phyloP scores from a whole-genome alignment of 768 basidiomycete genomes.

The Tricholoma hemisulphureum region DNA sequence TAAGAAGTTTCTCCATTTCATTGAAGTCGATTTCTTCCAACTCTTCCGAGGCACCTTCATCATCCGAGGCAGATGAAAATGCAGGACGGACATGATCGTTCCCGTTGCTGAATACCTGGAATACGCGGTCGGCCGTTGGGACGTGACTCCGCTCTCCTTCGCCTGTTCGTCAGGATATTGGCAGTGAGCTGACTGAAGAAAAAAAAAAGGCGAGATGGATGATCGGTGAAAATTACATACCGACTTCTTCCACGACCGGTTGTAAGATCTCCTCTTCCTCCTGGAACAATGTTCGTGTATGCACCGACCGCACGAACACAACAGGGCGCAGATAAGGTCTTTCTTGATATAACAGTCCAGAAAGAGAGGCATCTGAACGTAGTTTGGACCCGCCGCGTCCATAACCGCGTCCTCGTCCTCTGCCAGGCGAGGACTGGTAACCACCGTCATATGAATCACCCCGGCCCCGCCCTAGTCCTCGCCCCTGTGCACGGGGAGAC shows the following conservation, averaged over 20 bases:
- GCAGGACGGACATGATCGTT: constrained; percentile 18
- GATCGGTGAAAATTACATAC: constrained; percentile 34
- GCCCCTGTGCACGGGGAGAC: constrained; percentile 14
- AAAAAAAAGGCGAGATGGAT: neutral
- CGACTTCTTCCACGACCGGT: constrained; percentile 48
- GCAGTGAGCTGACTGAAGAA: constrained; percentile 1
- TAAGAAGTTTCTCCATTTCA: constrained; percentile 50
- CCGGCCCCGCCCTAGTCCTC: constrained; percentile 11
- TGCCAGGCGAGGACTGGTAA: constrained; percentile 4
- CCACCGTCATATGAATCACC: neutral
- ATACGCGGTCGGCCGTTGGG: constrained; percentile 70
- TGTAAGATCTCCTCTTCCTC: constrained; percentile 63
- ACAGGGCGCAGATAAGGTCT: constrained; percentile 68
- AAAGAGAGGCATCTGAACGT: constrained; percentile 48
- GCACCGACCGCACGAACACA: constrained; percentile 60
- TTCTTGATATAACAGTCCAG: constrained; percentile 52
- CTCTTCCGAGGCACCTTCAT: constrained; percentile 33
- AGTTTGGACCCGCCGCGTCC: constrained; percentile 32
- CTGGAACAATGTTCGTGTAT: constrained; percentile 51
- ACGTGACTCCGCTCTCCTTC: constrained; percentile 53
- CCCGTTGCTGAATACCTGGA: constrained; percentile 55
- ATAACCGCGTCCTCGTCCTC: constrained; percentile 19
- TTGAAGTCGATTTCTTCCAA: constrained; percentile 67
- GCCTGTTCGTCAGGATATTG: constrained; percentile 27
- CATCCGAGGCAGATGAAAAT: constrained; percentile 27